Base-by-base conservation (phyloP, 164 flowering plant species). In the Stephania cephalantha region DNA sequence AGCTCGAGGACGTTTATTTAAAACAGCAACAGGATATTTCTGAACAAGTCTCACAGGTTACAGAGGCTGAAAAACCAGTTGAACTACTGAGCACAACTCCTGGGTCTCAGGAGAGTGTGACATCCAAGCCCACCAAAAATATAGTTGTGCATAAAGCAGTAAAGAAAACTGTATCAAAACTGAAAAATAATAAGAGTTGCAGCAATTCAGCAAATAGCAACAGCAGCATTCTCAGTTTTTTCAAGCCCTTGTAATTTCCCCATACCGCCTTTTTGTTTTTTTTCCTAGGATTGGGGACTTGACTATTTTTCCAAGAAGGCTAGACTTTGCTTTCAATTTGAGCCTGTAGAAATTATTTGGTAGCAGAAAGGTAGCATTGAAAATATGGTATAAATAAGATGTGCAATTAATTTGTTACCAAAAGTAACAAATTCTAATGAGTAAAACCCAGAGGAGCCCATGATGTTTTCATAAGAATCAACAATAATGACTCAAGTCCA, bases 41-140 rank as follows among this genome's bases (percentile, higher is more conserved):
- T 4, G 75, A 78, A 53, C 53, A 72, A 68, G 73, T 68, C 65
- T 79, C 81, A 30, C 77, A 45, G 12, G 74, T 82, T 58, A 79
- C 58, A 15, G 76, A 78, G 55, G 63, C 69, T 35, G 78, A 74
- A 58, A 76, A 46, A 1, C 44, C 77, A 22, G 77, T 70, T 17
- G 79, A 80, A 5, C 35, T 68, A 29, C 29, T 74, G 29, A 70
- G 72, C 13, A 8, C 42, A 0, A 78, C 83, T 8, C 72, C 70
- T 4, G 86, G 79, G 18, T 87, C 91, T 35, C 94, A 89, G 71
- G 83, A 83, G 73, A 92, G 90, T 76, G 85, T 88, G 29, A 78
- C 80, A 12, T 87, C 90, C 9, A 88, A 83, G 81, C 82, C 85
- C 61, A 50, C 77, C 7, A 79, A 55, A 31, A 76, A 15, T 9